phyloP scores from a whole-genome alignment of 306 rosid species.

The Pyrus betulifolia region DNA sequence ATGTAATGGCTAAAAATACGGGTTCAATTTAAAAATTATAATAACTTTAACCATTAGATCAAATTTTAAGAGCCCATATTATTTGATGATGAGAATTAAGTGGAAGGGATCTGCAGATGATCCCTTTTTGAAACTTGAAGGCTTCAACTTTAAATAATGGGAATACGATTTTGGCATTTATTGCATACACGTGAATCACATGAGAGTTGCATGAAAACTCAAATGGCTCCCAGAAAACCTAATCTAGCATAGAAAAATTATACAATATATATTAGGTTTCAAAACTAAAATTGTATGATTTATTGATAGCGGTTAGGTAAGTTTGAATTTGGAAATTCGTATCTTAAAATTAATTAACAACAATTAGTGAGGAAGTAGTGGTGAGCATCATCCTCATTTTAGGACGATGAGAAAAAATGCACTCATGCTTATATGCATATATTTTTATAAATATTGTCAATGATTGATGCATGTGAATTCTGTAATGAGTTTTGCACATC shows the following conservation, averaged over 20 bases:
- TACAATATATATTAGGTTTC: background rate
- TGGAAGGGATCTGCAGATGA: accelerated
- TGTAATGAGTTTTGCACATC: background rate
- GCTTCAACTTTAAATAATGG: background rate
- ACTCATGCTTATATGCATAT: background rate
- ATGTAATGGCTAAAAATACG: no score
- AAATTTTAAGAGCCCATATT: no score
- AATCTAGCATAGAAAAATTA: background rate
- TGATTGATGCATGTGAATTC: background rate
- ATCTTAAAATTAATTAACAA: no score
- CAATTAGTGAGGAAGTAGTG: no score
- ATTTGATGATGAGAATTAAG: no score
- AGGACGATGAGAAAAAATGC: no score
- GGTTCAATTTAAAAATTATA: no score
- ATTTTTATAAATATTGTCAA: background rate
- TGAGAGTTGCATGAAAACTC: background rate
- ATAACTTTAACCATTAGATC: no score
- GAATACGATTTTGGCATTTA: slow-evolving; percentile 12
- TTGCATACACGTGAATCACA: slow-evolving; percentile 21
- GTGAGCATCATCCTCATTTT: no score
- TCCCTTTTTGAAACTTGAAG: no score
- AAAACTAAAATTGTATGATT: background rate
- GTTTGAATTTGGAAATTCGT: no score
- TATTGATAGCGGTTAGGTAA: no score
- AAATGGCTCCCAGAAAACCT: slow-evolving; percentile 6